Conservation (phyloP, 2,329 filamentous ascomycete species). For the Pseudocercospora fijiensis region DNA sequence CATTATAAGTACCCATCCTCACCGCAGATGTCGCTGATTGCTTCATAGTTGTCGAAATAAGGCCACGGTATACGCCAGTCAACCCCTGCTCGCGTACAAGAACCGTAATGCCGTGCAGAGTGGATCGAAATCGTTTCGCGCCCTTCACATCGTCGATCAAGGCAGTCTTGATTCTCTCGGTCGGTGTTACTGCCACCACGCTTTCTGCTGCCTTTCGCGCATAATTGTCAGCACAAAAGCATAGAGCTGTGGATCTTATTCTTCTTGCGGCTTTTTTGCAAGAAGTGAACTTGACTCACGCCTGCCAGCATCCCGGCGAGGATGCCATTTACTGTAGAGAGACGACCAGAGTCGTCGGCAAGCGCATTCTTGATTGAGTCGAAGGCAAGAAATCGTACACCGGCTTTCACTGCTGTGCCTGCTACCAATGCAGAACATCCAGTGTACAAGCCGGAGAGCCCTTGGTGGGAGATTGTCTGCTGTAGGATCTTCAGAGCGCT, state of each 20-base stretch:
- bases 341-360: slow-evolving; percentile 31
- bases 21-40: slow-evolving; percentile 51
- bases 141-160: slow-evolving; percentile 38
- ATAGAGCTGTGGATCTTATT: no score
- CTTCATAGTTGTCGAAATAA: slow-evolving; percentile 50
- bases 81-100: slow-evolving; percentile 44
- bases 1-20: slow-evolving; percentile 53
- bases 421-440: slow-evolving; percentile 35
- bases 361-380: slow-evolving; percentile 34
- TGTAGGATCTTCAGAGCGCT: slow-evolving; percentile 33
- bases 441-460: slow-evolving; percentile 36
- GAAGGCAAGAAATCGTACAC: slow-evolving; percentile 38
- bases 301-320: slow-evolving; percentile 36
- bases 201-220: slow-evolving; percentile 27
- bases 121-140: slow-evolving; percentile 27
- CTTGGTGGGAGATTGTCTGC: slow-evolving; percentile 27
- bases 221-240: no score
- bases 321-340: slow-evolving; percentile 33
- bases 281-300: no score
- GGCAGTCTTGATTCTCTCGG: slow-evolving; percentile 37
- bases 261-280: no score
- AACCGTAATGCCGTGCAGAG: slow-evolving; percentile 10
- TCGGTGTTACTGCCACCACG: slow-evolving; percentile 36
- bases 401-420: slow-evolving; percentile 37
- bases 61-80: slow-evolving; percentile 47